These are phyloP conservation scores for Artomyces pyxidatus DNA, from an alignment of 768 basidiomycete species.

Conservation along the genomic window DNA sequence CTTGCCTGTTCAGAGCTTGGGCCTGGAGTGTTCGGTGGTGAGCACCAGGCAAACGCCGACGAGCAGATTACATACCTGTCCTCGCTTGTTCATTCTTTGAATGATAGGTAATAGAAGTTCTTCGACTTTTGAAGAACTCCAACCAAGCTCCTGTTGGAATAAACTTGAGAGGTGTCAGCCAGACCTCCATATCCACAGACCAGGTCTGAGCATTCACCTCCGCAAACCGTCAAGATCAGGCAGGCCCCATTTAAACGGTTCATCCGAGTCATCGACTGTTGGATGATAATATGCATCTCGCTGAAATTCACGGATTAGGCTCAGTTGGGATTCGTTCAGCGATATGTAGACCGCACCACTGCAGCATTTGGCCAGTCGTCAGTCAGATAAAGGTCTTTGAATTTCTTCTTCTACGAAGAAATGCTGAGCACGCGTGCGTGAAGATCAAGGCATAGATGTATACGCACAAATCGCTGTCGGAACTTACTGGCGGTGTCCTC, in stretches of 20 bases:
- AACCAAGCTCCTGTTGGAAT: constrained; percentile 69
- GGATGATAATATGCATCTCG: constrained; percentile 92
- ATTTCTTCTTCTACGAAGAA: constrained; percentile 73
- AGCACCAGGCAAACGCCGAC: not conserved
- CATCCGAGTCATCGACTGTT: constrained; percentile 82
- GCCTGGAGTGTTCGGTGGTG: constrained; percentile 28
- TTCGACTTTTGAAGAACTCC: constrained; percentile 78
- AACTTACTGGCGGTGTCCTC: constrained; percentile 71
- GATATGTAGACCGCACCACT: constrained; percentile 48
- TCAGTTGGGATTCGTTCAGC: no score
- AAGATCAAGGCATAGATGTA: no score
- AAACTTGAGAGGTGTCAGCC: constrained; percentile 37
- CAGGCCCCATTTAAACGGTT: constrained; percentile 93
- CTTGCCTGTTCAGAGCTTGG: constrained; percentile 66
- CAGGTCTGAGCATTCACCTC: constrained; percentile 39
- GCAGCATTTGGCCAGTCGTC: constrained; percentile 88
- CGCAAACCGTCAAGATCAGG: constrained; percentile 94
- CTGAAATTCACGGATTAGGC: constrained; percentile 33
- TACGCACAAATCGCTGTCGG: constrained; percentile 76
- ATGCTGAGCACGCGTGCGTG: constrained; percentile 17
- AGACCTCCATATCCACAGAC: constrained; percentile 10
- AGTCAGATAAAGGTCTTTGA: constrained; percentile 72
- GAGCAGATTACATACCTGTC: constrained; percentile 40
- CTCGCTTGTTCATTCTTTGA: constrained; percentile 77
- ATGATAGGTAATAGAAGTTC: constrained; percentile 90